Evolutionary conservation across 2,329 filamentous ascomycete species (phyloP).

Genomic region (Aspergillus novoparasiticus): DNA sequence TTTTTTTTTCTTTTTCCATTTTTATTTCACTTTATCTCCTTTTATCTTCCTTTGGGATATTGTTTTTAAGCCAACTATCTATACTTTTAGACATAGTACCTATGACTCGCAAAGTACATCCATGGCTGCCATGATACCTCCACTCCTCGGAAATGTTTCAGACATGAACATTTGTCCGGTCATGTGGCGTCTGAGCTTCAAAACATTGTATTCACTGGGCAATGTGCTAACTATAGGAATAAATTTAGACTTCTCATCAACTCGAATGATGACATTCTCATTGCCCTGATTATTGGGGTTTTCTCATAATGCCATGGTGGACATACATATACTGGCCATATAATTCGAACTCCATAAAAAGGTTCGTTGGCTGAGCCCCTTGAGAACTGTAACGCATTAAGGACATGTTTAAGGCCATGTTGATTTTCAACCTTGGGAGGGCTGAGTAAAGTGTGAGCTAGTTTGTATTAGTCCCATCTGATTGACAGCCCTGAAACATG

Average conservation of each 20-base stretch:
- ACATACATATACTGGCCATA: background rate
- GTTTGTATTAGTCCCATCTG: background rate
- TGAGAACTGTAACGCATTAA: background rate
- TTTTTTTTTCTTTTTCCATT: background rate
- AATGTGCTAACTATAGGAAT: background rate
- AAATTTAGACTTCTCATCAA: background rate
- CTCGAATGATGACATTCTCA: too few species aligned
- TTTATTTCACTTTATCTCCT: background rate
- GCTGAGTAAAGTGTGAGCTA: background rate
- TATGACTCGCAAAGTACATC: background rate
- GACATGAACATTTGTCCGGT: background rate
- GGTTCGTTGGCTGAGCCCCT: background rate
- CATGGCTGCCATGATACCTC: background rate
- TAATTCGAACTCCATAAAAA: background rate
- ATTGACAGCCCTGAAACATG: constrained; percentile 7
- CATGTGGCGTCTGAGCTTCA: background rate
- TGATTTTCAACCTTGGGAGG: background rate
- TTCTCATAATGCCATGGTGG: background rate
- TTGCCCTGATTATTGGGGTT: background rate
- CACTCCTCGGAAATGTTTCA: background rate
- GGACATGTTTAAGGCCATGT: background rate
- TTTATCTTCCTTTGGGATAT: background rate
- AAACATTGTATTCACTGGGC: background rate
- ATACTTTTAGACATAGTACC: background rate
- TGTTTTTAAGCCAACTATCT: background rate